Percentiles rank a stretch among this genome's conserved stretches.
Evolutionary conservation across 352 stramenopile species (phyloP).

Genomic region (Globisporangium carolinianum): DNA sequence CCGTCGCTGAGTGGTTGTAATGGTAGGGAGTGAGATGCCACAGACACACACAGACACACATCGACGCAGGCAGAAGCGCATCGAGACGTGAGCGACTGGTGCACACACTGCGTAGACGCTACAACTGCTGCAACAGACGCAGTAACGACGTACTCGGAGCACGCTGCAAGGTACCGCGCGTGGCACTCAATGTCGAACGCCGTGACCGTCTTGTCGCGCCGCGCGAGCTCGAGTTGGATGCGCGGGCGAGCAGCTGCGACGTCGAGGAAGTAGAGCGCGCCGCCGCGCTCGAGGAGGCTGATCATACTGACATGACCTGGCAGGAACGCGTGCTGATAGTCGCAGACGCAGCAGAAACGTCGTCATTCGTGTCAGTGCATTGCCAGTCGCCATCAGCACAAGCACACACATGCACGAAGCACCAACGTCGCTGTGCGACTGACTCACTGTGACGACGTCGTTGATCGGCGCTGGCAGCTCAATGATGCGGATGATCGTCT

Average conservation of each 20-base stretch:
- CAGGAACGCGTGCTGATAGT: slow-evolving; percentile 55
- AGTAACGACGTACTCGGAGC: slow-evolving; percentile 45
- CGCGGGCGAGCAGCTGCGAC: slow-evolving; percentile 56
- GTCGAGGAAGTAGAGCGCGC: slow-evolving; percentile 67
- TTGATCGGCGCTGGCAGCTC: slow-evolving; percentile 69
- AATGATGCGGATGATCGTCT: slow-evolving; percentile 83
- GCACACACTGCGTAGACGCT: too few species aligned
- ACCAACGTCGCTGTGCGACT: too few species aligned
- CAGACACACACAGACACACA: background rate
- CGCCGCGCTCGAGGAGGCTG: slow-evolving; percentile 62
- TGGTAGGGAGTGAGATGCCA: slow-evolving; percentile 1
- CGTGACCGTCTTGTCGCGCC: slow-evolving; percentile 40
- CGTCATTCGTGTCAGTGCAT: background rate
- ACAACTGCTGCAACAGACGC: background rate
- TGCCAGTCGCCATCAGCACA: too few species aligned
- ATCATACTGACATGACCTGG: slow-evolving; percentile 47
- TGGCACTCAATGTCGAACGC: slow-evolving; percentile 68
- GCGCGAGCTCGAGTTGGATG: slow-evolving; percentile 69
- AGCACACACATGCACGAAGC: background rate
- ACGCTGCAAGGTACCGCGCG: slow-evolving; percentile 55
- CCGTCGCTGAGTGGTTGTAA: slow-evolving; percentile 40
- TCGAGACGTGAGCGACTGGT: too few species aligned
- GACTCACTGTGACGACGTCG: slow-evolving; percentile 49
- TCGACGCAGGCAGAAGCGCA: background rate
- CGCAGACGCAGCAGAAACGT: background rate